phyloP scores from a whole-genome alignment of 73 alveolate genomes.

The Tetrahymena thermophila region DNA sequence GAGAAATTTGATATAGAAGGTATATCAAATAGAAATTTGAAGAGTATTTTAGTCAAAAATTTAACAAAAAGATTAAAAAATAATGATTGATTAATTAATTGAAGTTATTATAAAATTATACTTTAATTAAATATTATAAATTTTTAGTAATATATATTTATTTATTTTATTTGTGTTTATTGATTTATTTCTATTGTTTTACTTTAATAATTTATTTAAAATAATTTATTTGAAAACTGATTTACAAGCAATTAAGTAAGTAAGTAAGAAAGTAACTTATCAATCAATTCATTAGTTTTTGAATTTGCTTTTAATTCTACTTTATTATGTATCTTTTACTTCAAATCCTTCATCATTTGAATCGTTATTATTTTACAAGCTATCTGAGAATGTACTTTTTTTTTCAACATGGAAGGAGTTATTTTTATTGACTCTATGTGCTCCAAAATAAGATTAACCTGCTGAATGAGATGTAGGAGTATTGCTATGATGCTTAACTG shows the following conservation, averaged over 20 bases:
- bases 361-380: background rate
- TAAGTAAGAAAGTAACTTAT: background rate
- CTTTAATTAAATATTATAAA: background rate
- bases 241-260: background rate
- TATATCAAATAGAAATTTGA: background rate
- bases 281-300: background rate
- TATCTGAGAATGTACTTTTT: background rate
- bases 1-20: too few relatives aligned
- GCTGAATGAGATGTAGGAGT: background rate
- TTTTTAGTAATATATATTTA: background rate
- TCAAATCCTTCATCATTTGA: background rate
- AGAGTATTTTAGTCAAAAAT: background rate
- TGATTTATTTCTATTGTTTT: too few relatives aligned
- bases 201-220: background rate
- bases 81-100: too few relatives aligned
- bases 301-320: background rate
- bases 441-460: background rate
- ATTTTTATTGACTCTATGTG: background rate
- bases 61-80: background rate
- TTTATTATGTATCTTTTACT: background rate
- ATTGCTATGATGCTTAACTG: background rate
- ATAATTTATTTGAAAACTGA: background rate
- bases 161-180: too few relatives aligned
- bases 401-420: background rate
- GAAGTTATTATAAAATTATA: background rate